Evolutionary conservation across 2,329 filamentous ascomycete species (phyloP).

Genomic region (Aspergillus texensis): DNA sequence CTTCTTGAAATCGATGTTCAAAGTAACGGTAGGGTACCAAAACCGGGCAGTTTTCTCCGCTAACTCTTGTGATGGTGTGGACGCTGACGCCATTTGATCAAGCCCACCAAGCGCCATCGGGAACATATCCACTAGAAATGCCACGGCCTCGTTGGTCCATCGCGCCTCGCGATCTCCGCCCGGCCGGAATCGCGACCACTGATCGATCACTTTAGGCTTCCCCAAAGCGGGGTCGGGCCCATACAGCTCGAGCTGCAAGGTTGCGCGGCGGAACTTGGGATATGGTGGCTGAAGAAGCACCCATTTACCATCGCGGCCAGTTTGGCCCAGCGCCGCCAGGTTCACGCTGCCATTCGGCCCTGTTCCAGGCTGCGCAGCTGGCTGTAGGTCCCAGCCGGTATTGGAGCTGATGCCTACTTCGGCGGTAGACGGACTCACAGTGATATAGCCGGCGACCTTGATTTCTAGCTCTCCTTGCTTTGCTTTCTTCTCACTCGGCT

Average conservation of each 20-base stretch:
- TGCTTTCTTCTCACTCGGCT: slow-evolving; percentile 33
- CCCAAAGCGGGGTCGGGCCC: slow-evolving; percentile 33
- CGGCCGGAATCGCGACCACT: slow-evolving; percentile 68
- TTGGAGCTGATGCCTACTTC: slow-evolving; percentile 61
- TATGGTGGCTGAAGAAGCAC: slow-evolving; percentile 29
- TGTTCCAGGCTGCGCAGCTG: slow-evolving; percentile 44
- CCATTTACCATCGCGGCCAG: slow-evolving; percentile 33
- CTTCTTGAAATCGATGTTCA: slow-evolving; percentile 80
- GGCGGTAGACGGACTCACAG: slow-evolving; percentile 62
- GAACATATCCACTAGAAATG: slow-evolving; percentile 69
- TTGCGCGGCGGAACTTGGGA: slow-evolving; percentile 50
- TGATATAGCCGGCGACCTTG: slow-evolving; percentile 67
- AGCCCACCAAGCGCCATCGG: slow-evolving; percentile 64
- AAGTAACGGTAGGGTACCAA: slow-evolving; percentile 76
- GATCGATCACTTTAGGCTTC: slow-evolving; percentile 51
- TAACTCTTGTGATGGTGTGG: slow-evolving; percentile 28
- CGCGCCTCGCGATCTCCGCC: slow-evolving; percentile 48
- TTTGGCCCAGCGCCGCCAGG: slow-evolving; percentile 21
- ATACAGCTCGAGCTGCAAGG: slow-evolving; percentile 53
- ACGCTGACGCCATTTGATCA: slow-evolving; percentile 34
- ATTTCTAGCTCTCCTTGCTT: slow-evolving; percentile 50
- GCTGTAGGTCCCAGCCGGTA: slow-evolving; percentile 58
- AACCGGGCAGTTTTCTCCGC: slow-evolving; percentile 46
- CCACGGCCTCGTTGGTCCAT: slow-evolving; percentile 67
- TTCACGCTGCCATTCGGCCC: slow-evolving; percentile 35